These are phyloP conservation scores for Penicillium sp. DNA, from an alignment of 2,329 filamentous ascomycete genomes.

Conservation along the genomic window DNA sequence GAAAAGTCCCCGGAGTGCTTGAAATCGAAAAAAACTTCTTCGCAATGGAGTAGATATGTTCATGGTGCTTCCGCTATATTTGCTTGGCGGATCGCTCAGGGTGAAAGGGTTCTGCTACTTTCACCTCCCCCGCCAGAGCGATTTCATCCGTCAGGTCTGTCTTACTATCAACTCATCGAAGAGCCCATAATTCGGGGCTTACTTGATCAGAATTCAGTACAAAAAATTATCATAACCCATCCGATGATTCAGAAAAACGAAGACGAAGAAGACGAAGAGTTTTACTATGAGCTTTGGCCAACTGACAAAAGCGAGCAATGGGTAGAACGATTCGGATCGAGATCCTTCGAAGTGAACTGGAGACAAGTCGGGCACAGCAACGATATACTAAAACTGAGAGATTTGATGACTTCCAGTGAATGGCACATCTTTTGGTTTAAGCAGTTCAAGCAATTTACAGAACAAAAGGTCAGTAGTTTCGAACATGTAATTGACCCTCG, in stretches of 20 bases:
- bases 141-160: conserved; percentile 19
- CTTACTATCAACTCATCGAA: conserved; percentile 18
- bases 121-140: conserved; percentile 17
- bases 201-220: conserved; percentile 2
- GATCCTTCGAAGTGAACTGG: conserved; percentile 4
- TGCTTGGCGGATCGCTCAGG: conserved; percentile 18
- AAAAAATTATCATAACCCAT: conserved; percentile 13
- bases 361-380: conserved; percentile 9
- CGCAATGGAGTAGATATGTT: conserved; percentile 17
- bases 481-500: background rate
- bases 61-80: conserved; percentile 22
- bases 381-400: conserved; percentile 5
- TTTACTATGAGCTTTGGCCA: conserved; percentile 18
- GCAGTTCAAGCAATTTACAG: background rate
- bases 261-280: conserved; percentile 4
- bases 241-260: conserved; percentile 11
- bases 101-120: conserved; percentile 12
- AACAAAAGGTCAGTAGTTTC: background rate
- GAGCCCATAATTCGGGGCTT: conserved; percentile 13
- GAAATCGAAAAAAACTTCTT: conserved; percentile 7
- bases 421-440: background rate
- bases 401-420: conserved; percentile 5
- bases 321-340: conserved; percentile 11
- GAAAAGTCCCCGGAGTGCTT: conserved; percentile 10
- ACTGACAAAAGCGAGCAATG: conserved; percentile 12